phyloP scores from a whole-genome alignment of 768 basidiomycete species.

The Chalciporus piperatus region DNA sequence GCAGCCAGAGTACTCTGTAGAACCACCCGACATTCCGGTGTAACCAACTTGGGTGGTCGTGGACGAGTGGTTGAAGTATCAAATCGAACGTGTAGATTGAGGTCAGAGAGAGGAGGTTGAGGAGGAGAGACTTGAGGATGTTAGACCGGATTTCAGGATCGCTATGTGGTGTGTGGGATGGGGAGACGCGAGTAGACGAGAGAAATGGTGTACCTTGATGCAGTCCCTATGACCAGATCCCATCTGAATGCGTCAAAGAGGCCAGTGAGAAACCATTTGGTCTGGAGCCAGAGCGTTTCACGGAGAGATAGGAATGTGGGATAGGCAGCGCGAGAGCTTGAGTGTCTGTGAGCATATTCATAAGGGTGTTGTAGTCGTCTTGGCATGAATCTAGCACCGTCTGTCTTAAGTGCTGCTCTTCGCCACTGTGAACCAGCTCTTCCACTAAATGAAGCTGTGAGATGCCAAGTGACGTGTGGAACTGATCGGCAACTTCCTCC shows the following conservation, averaged over 20 bases:
- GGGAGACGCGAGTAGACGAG: slow-evolving; percentile 5
- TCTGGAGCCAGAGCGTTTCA: slow-evolving; percentile 59
- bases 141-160: slow-evolving; percentile 76
- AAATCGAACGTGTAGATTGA: slow-evolving; percentile 79
- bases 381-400: slow-evolving; percentile 28
- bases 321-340: slow-evolving; percentile 52
- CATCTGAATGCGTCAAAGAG: slow-evolving; percentile 72
- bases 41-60: slow-evolving; percentile 60
- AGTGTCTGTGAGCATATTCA: slow-evolving; percentile 20
- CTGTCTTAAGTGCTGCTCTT: slow-evolving; percentile 9
- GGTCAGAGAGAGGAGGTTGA: slow-evolving; percentile 67
- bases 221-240: slow-evolving; percentile 57
- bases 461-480: neutral
- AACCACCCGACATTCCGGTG: slow-evolving; percentile 73
- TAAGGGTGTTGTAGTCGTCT: slow-evolving; percentile 25
- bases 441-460: neutral
- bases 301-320: slow-evolving; percentile 66
- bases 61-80: slow-evolving; percentile 65
- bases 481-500: slow-evolving; percentile 14
- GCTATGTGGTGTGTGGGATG: slow-evolving; percentile 36
- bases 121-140: slow-evolving; percentile 68
- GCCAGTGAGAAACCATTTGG: slow-evolving; percentile 56
- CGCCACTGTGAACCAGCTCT: neutral
- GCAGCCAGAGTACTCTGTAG: slow-evolving; percentile 75
- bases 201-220: slow-evolving; percentile 49